Evolutionary conservation across 192 early-diverging fungal genomes (phyloP).

Genomic region (Allomyces macrogynus): DNA sequence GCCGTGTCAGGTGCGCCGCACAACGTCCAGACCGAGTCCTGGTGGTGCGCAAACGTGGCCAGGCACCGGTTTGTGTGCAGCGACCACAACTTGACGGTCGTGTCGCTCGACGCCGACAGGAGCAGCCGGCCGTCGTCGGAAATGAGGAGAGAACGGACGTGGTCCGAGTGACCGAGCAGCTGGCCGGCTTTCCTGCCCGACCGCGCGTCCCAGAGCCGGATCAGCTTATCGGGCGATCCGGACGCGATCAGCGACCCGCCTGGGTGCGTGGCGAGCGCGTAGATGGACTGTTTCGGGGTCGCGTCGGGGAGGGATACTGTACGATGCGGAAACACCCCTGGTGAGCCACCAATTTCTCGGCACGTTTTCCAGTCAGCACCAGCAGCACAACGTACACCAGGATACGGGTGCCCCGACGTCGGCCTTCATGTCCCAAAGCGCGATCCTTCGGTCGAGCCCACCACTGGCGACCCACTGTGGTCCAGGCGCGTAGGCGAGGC

Average conservation of each 20-base stretch:
- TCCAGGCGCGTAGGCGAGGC: constrained; percentile 52
- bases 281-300: constrained; percentile 51
- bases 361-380: not conserved
- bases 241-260: constrained; percentile 61
- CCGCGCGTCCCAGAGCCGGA: constrained; percentile 79
- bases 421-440: constrained; percentile 75
- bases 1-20: constrained; percentile 65
- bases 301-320: constrained; percentile 23
- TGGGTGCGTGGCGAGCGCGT: constrained; percentile 64
- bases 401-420: constrained; percentile 20
- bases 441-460: constrained; percentile 70
- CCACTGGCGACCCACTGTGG: constrained; percentile 67
- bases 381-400: constrained; percentile 4
- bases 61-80: constrained; percentile 67
- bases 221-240: constrained; percentile 82
- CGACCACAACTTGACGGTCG: constrained; percentile 92
- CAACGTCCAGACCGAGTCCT: constrained; percentile 82
- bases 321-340: constrained; percentile 3
- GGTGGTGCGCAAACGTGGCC: constrained; percentile 69
- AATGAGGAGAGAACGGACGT: constrained; percentile 73
- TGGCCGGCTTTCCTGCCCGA: constrained; percentile 47
- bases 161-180: constrained; percentile 87
- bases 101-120: constrained; percentile 79
- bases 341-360: not conserved
- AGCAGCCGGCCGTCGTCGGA: constrained; percentile 71